Conservation (phyloP, 306 rosid genomes). For the Castanea sativa region DNA sequence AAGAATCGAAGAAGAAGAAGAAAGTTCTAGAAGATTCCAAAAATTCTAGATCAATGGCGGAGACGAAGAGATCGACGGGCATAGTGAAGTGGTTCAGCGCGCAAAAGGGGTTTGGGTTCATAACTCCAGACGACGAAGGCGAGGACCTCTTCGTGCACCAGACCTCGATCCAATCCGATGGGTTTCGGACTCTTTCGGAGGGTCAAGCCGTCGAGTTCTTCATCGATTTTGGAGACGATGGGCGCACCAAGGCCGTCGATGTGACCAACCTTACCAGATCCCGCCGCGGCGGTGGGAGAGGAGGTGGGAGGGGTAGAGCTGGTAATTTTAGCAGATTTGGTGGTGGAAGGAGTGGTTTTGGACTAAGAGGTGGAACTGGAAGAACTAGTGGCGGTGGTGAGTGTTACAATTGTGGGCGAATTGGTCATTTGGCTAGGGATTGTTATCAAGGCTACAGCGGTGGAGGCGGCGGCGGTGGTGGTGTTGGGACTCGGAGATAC, state of each 20-base stretch:
- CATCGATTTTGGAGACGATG: conserved; percentile 48
- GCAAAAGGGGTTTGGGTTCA: conserved; percentile 80
- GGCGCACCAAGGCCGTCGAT: conserved; percentile 72
- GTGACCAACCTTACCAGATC: conserved; percentile 41
- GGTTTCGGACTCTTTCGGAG: conserved; percentile 59
- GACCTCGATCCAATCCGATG: conserved; percentile 74
- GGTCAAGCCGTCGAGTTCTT: conserved; percentile 61
- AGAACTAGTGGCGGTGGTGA: conserved; percentile 22
- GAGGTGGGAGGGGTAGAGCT: conserved; percentile 42
- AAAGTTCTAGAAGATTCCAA: conserved; percentile 23
- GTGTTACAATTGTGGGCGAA: conserved; percentile 69
- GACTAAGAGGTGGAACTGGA: conserved; percentile 22
- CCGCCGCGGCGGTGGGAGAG: conserved; percentile 22
- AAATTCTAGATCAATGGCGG: conserved; percentile 5
- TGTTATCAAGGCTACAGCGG: conserved; percentile 20
- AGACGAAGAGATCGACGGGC: conserved; percentile 48
- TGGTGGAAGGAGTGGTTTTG: conserved; percentile 17
- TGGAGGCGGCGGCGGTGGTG: conserved; percentile 34
- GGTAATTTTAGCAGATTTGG: conserved; percentile 25
- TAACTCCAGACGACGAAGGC: conserved; percentile 54
- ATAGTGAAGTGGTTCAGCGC: conserved; percentile 84
- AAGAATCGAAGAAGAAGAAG: not conserved
- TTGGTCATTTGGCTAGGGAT: conserved; percentile 50
- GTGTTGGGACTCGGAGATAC: conserved; percentile 6
- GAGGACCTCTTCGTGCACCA: conserved; percentile 85